Base-by-base conservation (phyloP, 805 yeast genomes). In the Metschnikowia drakensbergensis region DNA sequence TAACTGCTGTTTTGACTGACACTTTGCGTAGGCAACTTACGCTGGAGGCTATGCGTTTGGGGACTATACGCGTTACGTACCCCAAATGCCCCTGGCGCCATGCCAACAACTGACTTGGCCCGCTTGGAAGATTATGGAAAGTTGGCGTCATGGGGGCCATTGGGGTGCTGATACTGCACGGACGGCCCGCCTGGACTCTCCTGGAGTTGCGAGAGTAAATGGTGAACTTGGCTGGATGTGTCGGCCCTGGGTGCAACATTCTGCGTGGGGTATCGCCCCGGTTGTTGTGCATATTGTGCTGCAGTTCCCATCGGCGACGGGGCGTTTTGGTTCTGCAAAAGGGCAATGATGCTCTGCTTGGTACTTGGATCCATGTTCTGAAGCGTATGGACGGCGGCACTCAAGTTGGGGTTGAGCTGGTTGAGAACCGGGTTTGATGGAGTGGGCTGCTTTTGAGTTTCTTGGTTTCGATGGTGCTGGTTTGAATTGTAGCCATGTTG, bases 281-380 rank as follows among this genome's bases (percentile, higher is more conserved):
- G n/a, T 7, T 11, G 31, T 22, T 17, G 36, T 30, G 35, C 34
- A 30, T 41, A 45, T 6, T 41, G 45, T 6, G 39, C 30, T 1
- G 33, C 26, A 3, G 25, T 9, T 11, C 30, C 26, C 40, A 39
- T 13, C 36, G 49, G 11, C 29, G 10, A 33, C 5, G 38, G 42
- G 17, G 29, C 31, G 32, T 31, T 47, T 26, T 32, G 53, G 23
- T 58, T 64, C 40, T 59, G 66, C 28, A 70, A 55, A 11, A 65
- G 48, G 11, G 58, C 53, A 9, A 69, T 56, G 52, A 69, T 61
- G 45, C 56, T 66, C 47, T 69, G 74, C 58, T 64, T 61, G 22
- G 72, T 58, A 17, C 59, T 53, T 3, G 71, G 70, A 45, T 68
- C 71, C 52, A 69, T 49, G 23, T 52, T 55, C 46, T 59, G 60